These are phyloP conservation scores for Sordariomycetes sp. DNA, from an alignment of 2,329 filamentous ascomycete species.

Conservation along the genomic window DNA sequence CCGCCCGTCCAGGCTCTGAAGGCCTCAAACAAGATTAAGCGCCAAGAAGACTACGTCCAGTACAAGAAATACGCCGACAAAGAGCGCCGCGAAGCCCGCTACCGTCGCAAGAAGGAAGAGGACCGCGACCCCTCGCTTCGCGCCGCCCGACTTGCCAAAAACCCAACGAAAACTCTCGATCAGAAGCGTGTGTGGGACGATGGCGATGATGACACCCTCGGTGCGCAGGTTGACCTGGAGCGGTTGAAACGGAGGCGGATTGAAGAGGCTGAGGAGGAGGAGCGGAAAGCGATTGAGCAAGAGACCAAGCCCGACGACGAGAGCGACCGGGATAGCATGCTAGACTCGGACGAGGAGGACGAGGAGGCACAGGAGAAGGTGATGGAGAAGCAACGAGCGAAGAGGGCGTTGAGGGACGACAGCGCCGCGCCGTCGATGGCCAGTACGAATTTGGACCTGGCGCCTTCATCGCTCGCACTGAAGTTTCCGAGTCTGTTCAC, in stretches of 20 bases:
- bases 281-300: slow-evolving; percentile 35
- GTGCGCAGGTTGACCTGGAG: slow-evolving; percentile 47
- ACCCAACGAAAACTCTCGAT: slow-evolving; percentile 75
- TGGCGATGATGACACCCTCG: slow-evolving; percentile 51
- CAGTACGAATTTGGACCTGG: slow-evolving; percentile 55
- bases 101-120: slow-evolving; percentile 76
- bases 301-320: slow-evolving; percentile 38
- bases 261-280: slow-evolving; percentile 41
- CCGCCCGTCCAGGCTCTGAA: slow-evolving; percentile 28
- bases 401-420: slow-evolving; percentile 35
- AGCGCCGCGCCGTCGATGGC: slow-evolving; percentile 50
- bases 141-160: slow-evolving; percentile 63
- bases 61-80: slow-evolving; percentile 71
- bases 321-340: slow-evolving; percentile 69
- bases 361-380: slow-evolving; percentile 35
- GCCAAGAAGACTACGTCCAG: slow-evolving; percentile 69
- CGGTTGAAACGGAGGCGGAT: slow-evolving; percentile 48
- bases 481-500: slow-evolving; percentile 56
- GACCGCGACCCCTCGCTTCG: slow-evolving; percentile 70
- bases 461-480: slow-evolving; percentile 47
- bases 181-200: slow-evolving; percentile 88
- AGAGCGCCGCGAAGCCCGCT: slow-evolving; percentile 65
- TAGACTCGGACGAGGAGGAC: slow-evolving; percentile 46
- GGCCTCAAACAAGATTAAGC: slow-evolving; percentile 67
- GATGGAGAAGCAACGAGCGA: slow-evolving; percentile 32